These are phyloP conservation scores for Nothophaeocryptopus gaeumannii DNA, from an alignment of 2,329 filamentous ascomycete genomes.

Conservation along the genomic window DNA sequence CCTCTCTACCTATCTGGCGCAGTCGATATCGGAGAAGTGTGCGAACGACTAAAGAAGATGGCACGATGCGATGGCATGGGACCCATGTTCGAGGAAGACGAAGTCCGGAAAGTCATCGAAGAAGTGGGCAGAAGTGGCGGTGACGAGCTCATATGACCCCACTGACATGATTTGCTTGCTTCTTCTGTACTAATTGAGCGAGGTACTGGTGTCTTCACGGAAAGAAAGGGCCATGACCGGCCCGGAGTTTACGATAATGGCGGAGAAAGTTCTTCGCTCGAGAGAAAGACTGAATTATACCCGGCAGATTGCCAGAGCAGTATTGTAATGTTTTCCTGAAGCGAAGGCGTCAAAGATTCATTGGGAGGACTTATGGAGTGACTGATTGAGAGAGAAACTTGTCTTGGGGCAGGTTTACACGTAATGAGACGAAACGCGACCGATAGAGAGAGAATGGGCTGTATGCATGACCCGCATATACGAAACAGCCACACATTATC, in stretches of 20 bases:
- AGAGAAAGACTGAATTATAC: conserved; percentile 9
- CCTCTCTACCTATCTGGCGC: conserved; percentile 71
- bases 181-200: background rate
- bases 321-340: background rate
- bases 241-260: background rate
- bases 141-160: conserved; percentile 62
- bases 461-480: no score
- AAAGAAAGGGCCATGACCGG: background rate
- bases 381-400: background rate
- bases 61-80: conserved; percentile 82
- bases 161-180: background rate
- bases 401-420: no score
- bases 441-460: conserved; percentile 1
- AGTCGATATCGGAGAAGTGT: conserved; percentile 78
- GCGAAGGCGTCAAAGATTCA: conserved; percentile 4
- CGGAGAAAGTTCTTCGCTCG: background rate
- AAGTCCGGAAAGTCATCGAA: conserved; percentile 71
- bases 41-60: conserved; percentile 69
- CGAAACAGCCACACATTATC: no score
- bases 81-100: conserved; percentile 78
- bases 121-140: conserved; percentile 72
- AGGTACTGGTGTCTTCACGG: background rate
- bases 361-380: conserved; percentile 1
- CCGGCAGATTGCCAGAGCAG: conserved; percentile 11
- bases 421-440: background rate